A percentile compares a stretch with the other conserved stretches of the same genome.
phyloP scores from a whole-genome alignment of 1,284 basidiomycete species.

The Leccinum griseonigrum region DNA sequence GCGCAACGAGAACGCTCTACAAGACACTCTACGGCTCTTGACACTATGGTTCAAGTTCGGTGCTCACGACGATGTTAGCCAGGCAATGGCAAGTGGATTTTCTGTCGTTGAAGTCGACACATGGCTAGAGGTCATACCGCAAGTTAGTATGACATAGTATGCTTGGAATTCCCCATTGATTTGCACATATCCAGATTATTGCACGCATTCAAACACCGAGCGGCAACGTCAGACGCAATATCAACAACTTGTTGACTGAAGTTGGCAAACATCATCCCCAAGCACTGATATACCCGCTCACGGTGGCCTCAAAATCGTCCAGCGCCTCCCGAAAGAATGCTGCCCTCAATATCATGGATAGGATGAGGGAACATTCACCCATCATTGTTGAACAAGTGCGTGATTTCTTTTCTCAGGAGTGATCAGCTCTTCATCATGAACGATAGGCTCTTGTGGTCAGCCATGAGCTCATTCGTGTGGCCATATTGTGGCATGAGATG shows the following conservation, averaged over 20 bases:
- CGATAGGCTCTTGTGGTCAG: slow-evolving; percentile 85
- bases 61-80: slow-evolving; percentile 85
- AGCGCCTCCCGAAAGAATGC: slow-evolving; percentile 82
- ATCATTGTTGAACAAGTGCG: slow-evolving; percentile 84
- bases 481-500: slow-evolving; percentile 98
- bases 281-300: slow-evolving; percentile 96
- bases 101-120: slow-evolving; percentile 93
- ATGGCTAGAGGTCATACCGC: slow-evolving; percentile 98
- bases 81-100: slow-evolving; percentile 89
- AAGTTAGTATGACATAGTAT: slow-evolving; percentile 48
- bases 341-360: slow-evolving; percentile 87
- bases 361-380: slow-evolving; percentile 92
- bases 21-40: slow-evolving; percentile 91
- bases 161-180: neutral
- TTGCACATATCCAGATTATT: slow-evolving; percentile 69
- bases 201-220: slow-evolving; percentile 97
- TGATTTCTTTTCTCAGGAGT: slow-evolving; percentile 2
- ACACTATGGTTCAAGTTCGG: slow-evolving; percentile 99
- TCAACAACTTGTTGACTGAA: slow-evolving; percentile 87
- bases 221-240: slow-evolving; percentile 83
- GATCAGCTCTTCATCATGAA: slow-evolving; percentile 4
- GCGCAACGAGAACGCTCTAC: slow-evolving; percentile 88
- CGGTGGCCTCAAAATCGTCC: slow-evolving; percentile 96
- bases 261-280: slow-evolving; percentile 98
- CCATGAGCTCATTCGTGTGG: slow-evolving; percentile 94